A percentile compares a stretch with the other conserved stretches of the same genome.
phyloP scores from a whole-genome alignment of 345 rosid species.

The Toxicodendron radicans region DNA sequence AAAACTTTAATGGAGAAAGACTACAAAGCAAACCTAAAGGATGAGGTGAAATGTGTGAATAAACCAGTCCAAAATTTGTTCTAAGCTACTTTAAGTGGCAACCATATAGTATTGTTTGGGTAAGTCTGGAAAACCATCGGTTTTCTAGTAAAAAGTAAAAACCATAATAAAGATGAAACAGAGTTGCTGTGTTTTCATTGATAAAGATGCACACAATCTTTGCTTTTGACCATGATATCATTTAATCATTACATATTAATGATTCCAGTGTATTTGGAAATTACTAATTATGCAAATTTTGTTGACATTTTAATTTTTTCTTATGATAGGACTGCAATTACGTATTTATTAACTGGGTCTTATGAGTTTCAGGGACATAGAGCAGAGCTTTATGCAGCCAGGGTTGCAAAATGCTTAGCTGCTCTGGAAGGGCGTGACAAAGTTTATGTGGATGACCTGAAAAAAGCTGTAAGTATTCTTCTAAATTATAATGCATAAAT shows the following conservation, averaged over 20 bases:
- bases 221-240: background rate
- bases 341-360: background rate
- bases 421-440: slow-evolving; percentile 93
- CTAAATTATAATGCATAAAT: slow-evolving; percentile 11
- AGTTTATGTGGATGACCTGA: slow-evolving; percentile 89
- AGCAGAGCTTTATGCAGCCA: slow-evolving; percentile 92
- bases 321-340: background rate
- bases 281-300: background rate
- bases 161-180: background rate
- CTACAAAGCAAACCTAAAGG: background rate
- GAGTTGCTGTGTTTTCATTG: background rate
- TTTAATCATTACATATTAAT: background rate
- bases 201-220: background rate
- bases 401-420: slow-evolving; percentile 94
- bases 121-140: background rate
- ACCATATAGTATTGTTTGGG: background rate
- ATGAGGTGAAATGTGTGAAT: background rate
- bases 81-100: background rate
- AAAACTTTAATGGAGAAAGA: background rate
- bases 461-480: slow-evolving; percentile 82
- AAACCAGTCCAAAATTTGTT: background rate
- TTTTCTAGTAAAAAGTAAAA: background rate
- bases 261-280: background rate
- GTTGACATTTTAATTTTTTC: background rate
- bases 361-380: slow-evolving; percentile 75